phyloP scores from a whole-genome alignment of 305 asterid species.

The Fraxinus baroniana region DNA sequence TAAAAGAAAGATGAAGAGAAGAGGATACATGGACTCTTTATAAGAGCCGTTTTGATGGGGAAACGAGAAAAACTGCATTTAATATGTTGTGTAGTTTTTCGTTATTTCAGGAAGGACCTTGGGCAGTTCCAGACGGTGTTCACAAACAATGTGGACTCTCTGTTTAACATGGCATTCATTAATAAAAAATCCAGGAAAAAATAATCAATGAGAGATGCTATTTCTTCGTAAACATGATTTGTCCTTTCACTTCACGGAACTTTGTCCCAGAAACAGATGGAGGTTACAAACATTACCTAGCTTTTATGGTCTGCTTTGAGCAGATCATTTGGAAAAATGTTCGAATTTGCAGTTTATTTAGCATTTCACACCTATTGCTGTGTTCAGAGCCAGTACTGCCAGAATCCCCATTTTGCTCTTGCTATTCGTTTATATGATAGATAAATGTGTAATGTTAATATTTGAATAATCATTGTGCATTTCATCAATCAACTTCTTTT shows the following conservation, averaged over 20 bases:
- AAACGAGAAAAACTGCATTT: neutral
- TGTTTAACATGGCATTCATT: constrained; percentile 10
- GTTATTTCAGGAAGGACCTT: constrained; percentile 2
- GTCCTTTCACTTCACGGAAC: constrained; percentile 15
- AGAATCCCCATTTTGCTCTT: neutral
- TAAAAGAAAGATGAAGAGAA: constrained; percentile 1
- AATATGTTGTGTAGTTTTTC: neutral
- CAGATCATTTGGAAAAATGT: neutral
- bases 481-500: neutral
- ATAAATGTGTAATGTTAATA: neutral
- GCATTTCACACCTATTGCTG: constrained; percentile 1
- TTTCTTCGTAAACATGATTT: neutral
- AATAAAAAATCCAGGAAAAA: neutral
- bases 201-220: neutral
- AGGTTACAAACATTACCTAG: neutral
- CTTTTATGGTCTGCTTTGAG: constrained; percentile 9
- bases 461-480: neutral
- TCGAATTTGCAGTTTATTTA: neutral
- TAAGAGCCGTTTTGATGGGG: neutral
- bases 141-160: constrained; percentile 1
- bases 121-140: neutral
- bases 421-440: neutral
- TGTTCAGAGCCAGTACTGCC: neutral
- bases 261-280: neutral
- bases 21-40: neutral